Evolutionary conservation across 305 asterid genomes (phyloP), one percentile per base, ranked within the genome.

Genomic region (Nicotiana rustica): DNA sequence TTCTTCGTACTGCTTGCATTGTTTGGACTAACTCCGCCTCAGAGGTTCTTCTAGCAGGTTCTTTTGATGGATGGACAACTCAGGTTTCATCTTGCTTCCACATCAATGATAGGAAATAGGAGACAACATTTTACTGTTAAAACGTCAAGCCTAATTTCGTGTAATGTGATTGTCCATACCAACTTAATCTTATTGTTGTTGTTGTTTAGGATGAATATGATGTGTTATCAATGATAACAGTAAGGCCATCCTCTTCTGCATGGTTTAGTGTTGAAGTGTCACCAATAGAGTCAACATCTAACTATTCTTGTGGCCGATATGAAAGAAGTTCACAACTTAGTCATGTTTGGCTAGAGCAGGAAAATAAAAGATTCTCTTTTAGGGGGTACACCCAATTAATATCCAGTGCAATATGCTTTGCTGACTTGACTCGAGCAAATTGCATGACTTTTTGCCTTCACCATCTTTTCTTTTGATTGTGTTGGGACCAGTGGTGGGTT

Each of bases 1-100:
- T 91, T 88, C 97, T 96, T 79, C 90, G 94, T 14, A 88, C 90
- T 57, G 85, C 93, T 67, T 78, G 59, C 73, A 84, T 96, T 56
- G 89, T 89, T 61, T 96, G 97, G 98, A 89, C 90, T 55, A 93
- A 83, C 87, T 86, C 98, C 67, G 99, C 97, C 77, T 85, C 95
- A 1, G 94, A 94, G 89, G 99, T 93, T 88, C 88, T 91, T 83
- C 86, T 96, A 77, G 88, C 82, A 17, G 98, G 98, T 55, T 94
- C 97, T 59, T 96, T 94, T 87, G 99, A 96, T 87, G 97, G 98
- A 85, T 96, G 98, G 98, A 93, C 96, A 60, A 86, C 93, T 79
- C 93, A 94, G 99, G 99, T 96, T 77, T 81, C 82, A 67, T 82
- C 65, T 80, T 87, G 83, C 55, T 52, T 29, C 77, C 31, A 19